A percentile compares a stretch with the other conserved stretches of the same genome.
phyloP scores from a whole-genome alignment of 2,329 filamentous ascomycete genomes.

The Epichloe bromicola region DNA sequence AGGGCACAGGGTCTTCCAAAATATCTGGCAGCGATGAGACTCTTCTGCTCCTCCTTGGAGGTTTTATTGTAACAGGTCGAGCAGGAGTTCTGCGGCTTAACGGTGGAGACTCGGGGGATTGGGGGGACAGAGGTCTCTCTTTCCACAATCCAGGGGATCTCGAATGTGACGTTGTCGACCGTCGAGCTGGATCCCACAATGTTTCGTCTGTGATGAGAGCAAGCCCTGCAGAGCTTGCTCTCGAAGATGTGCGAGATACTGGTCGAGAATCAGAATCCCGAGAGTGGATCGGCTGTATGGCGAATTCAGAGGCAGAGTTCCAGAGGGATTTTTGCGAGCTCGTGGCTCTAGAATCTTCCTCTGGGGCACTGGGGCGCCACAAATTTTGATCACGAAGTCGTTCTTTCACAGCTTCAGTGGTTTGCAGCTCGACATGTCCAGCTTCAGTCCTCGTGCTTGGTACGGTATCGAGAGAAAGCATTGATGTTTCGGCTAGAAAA shows the following conservation, averaged over 20 bases:
- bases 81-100: conserved; percentile 14
- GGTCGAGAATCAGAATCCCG: neutral
- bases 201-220: neutral
- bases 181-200: neutral
- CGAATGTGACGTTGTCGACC: neutral
- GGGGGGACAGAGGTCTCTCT: neutral
- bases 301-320: neutral
- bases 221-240: neutral
- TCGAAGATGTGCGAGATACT: neutral
- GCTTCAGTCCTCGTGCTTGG: neutral
- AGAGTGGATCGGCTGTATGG: neutral
- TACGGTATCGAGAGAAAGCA: neutral
- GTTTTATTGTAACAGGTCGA: conserved; percentile 37
- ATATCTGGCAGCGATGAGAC: conserved; percentile 51
- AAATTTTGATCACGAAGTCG: neutral
- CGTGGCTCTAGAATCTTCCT: neutral
- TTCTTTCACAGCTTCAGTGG: neutral
- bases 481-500: neutral
- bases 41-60: conserved; percentile 40
- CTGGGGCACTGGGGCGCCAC: neutral
- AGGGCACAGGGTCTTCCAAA: conserved; percentile 45
- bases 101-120: neutral
- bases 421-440: neutral
- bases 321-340: neutral
- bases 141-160: neutral